Base-by-base conservation (phyloP, 768 basidiomycete genomes). In the Tricholoma bakamatsutake region DNA sequence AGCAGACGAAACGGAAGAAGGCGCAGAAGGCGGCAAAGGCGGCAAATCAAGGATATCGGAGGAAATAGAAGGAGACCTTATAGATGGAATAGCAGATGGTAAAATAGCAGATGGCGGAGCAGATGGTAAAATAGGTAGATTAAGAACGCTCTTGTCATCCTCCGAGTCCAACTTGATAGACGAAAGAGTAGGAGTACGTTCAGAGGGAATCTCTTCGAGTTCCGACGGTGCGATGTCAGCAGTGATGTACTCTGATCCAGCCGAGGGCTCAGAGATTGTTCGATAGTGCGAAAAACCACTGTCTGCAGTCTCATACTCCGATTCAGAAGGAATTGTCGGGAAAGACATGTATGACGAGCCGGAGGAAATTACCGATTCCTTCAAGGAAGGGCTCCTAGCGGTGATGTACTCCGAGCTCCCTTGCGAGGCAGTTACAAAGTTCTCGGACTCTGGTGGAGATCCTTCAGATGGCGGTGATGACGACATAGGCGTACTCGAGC, bases 301-400 rank as follows among this genome's bases (percentile, higher is more conserved):
- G 37, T 66, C 63, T 1, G 71, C 68, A n/a, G 79, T 72, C 39
- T 59, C 60, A 56, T 69, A 73, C 33, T 68, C 71, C 3, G 70
- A 77, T 50, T 78, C 75, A 1, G 80, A 83, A 11, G 83, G 83
- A 58, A 84, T 84, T 3, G 79, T 80, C 0, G 83, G 82, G 54
- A 84, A 67, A 5, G 83, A 84, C 54, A 73, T 73, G 66, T 80
- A 83, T 0, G 83, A 84, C 5, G 75, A 70, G 10, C 69, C 72
- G 7, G 80, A 79, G 2, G 83, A 84, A 54, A 73, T 71, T 62
- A 80, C 78, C 0, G 82, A 83, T 4, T 73, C 71, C 17, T 69
- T 73, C 10, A 78, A 75, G 0, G 76, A 72, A 0, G 79, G 76
- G 4, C 78, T 69, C 15, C 62, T 63, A 6, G 69, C 70, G 1